Percentiles rank a stretch among this genome's conserved stretches.
Evolutionary conservation across 2,329 filamentous ascomycete genomes (phyloP).

Genomic region (Neonectria magnoliae): DNA sequence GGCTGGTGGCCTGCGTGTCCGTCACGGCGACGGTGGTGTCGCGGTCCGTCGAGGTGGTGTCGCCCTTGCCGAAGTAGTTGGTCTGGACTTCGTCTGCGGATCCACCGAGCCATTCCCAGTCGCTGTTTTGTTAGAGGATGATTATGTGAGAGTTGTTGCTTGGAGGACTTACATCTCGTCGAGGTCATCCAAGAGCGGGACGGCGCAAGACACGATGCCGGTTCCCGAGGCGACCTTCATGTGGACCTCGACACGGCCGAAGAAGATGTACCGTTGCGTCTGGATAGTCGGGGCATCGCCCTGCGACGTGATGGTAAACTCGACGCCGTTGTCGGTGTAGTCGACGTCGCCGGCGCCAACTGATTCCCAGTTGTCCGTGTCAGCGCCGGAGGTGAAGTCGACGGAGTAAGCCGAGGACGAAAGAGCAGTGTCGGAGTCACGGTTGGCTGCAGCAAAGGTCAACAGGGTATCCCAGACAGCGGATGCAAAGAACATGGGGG

Average conservation of each 20-base stretch:
- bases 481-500: not conserved
- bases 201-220: slow-evolving; percentile 80
- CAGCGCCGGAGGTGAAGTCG: slow-evolving; percentile 35
- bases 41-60: slow-evolving; percentile 74
- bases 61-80: slow-evolving; percentile 83
- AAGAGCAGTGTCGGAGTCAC: slow-evolving; percentile 27
- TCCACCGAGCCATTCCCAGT: slow-evolving; percentile 87
- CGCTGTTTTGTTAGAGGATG: slow-evolving; percentile 44
- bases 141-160: too few relatives aligned
- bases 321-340: slow-evolving; percentile 34
- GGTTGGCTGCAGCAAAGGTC: slow-evolving; percentile 23
- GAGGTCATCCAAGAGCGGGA: slow-evolving; percentile 79
- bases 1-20: slow-evolving; percentile 64
- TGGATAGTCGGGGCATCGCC: slow-evolving; percentile 70
- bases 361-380: slow-evolving; percentile 32
- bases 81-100: slow-evolving; percentile 79
- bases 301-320: slow-evolving; percentile 66
- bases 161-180: slow-evolving; percentile 55
- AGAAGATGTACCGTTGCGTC: slow-evolving; percentile 84
- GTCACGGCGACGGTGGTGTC: slow-evolving; percentile 67
- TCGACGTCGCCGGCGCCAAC: slow-evolving; percentile 31
- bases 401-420: slow-evolving; percentile 29
- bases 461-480: not conserved
- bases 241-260: slow-evolving; percentile 75
- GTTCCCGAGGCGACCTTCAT: slow-evolving; percentile 77